Evolutionary conservation across 129 eudicot species (phyloP).

Genomic region (Artemisia argyi): DNA sequence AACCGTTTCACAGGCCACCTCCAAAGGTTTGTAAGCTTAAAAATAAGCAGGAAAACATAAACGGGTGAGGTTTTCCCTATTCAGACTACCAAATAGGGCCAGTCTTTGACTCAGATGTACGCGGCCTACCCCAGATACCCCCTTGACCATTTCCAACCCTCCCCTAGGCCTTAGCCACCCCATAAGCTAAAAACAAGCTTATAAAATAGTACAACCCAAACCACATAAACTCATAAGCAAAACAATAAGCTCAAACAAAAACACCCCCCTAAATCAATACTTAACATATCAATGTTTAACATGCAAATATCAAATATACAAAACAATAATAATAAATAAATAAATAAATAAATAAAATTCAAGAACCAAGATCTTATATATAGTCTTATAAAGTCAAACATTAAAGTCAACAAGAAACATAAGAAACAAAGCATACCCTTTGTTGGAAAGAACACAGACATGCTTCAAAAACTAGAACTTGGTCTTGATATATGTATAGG

Average conservation of each 20-base stretch:
- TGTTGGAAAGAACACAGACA: slow-evolving; percentile 41
- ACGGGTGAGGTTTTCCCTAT: no score
- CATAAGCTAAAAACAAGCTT: no score
- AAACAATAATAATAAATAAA: neutral
- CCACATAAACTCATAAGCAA: neutral
- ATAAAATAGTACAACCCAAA: neutral
- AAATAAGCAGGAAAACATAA: no score
- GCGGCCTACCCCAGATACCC: no score
- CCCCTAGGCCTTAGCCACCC: no score
- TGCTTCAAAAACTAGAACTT: slow-evolving; percentile 39
- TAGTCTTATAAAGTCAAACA: neutral
- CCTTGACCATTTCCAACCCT: no score
- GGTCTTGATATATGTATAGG: neutral
- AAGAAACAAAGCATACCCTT: slow-evolving; percentile 23
- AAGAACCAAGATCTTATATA: neutral
- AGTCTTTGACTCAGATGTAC: no score
- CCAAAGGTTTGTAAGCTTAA: no score
- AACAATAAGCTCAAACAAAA: neutral
- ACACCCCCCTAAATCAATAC: slow-evolving; percentile 1
- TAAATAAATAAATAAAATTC: neutral
- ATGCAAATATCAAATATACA: neutral
- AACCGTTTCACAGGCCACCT: no score
- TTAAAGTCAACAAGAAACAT: slow-evolving; percentile 4
- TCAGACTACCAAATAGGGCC: no score
- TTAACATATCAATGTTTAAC: neutral